Percentiles rank a stretch among this genome's conserved stretches.
Evolutionary conservation across 2,329 filamentous ascomycete species (phyloP).

Genomic region (Bipolaris victoriae): DNA sequence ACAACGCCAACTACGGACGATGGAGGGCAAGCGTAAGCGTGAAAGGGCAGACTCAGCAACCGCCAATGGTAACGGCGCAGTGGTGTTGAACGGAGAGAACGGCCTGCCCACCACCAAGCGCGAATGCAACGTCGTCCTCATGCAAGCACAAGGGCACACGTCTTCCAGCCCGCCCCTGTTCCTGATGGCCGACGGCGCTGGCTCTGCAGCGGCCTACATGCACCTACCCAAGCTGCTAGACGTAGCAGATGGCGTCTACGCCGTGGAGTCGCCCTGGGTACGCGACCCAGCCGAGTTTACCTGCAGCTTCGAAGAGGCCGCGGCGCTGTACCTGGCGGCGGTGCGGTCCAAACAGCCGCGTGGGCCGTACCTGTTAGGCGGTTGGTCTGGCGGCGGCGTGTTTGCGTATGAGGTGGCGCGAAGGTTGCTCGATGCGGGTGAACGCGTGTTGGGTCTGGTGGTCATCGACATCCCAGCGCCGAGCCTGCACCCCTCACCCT

Average conservation of each 20-base stretch:
- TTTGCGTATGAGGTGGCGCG: conserved; percentile 40
- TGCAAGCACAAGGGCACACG: not conserved
- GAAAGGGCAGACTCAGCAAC: too few relatives aligned
- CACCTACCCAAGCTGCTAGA: not conserved
- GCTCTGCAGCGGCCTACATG: conserved; percentile 5
- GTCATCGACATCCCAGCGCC: conserved; percentile 4
- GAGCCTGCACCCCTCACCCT: not conserved
- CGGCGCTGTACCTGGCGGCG: conserved; percentile 11
- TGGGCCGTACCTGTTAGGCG: conserved; percentile 48
- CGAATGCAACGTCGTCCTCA: conserved; percentile 3
- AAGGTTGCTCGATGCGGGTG: conserved; percentile 1
- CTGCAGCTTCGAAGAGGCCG: conserved; percentile 3
- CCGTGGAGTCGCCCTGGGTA: too few relatives aligned
- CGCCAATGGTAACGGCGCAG: not conserved
- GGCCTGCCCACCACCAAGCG: not conserved
- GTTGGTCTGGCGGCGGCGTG: conserved; percentile 47
- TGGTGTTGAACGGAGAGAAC: not conserved
- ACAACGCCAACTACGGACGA: conserved; percentile 2
- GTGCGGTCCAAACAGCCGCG: conserved; percentile 26
- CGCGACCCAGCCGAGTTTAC: conserved; percentile 3
- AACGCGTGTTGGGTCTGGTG: not conserved
- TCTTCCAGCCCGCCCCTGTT: conserved; percentile 5
- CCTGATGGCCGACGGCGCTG: conserved; percentile 1
- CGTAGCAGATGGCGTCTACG: too few relatives aligned
- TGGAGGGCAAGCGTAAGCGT: conserved; percentile 1